Base-by-base conservation (phyloP, 1,139 yeast species). In the Waltiozyma sp. region DNA sequence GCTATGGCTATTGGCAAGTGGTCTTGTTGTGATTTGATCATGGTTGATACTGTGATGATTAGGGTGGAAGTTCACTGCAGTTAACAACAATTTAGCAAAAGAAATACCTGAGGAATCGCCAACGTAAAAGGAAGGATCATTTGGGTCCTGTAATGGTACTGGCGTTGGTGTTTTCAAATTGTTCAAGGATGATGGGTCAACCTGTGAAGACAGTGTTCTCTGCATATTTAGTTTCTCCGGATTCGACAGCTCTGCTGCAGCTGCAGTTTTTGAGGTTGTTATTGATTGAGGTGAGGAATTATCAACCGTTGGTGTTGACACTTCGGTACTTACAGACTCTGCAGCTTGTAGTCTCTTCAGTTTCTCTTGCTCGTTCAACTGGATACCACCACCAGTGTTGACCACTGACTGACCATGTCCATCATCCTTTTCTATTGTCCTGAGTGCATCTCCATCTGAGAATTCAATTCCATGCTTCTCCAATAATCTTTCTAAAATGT, bases 1-100 rank as follows among this genome's bases (percentile, higher is more conserved):
- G 10, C 28, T 26, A 13, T 26, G 28, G 28, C n/a, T 26, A 26
- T 26, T 26, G n/a, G 28, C 28, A 7, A 15, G 18, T 1, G 48
- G 53, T 26, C 53, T 48, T 13, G 57, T 55, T 2, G 59, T 55
- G 2, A 54, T 52, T 5, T 56, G 50, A 35, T 52, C 45, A 53
- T 62, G 53, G 36, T 55, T 56, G 39, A 50, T 50, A 28, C 52
- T 1, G 56, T 44, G 2, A 5, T 26, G 28, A 4, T 49, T 45
- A 8, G 71, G 63, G 49, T 74, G 73, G 49, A 80, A 74, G 53
- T 77, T 80, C 18, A 84, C 77, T 0, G 94, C 93, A 0, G 95
- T 80, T 43, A 81, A 70, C 68, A 87, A 75, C 47, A 86, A 65
- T 47, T 77, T 74, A 4, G 93, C 87, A 64, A 88, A 86, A 8